Conservation (phyloP, 768 basidiomycete species). For the Lentinula sp. region DNA sequence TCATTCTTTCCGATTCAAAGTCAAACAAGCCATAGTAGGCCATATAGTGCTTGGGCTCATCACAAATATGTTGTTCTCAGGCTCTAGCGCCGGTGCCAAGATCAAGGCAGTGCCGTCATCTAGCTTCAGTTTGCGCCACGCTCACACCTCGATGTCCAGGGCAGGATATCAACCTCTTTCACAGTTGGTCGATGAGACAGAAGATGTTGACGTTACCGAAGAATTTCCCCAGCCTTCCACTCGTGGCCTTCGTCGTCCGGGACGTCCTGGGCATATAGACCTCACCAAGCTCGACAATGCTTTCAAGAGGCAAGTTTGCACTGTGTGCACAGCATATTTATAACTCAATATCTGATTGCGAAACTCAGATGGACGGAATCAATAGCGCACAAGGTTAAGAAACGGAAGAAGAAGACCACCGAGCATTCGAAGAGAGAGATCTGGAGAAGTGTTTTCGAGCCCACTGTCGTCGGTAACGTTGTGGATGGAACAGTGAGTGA, state of each 20-base stretch:
- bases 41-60: too few species aligned
- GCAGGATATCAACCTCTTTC: constrained; percentile 41
- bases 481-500: constrained; percentile 32
- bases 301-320: constrained; percentile 59
- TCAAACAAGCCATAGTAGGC: too few species aligned
- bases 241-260: constrained; percentile 29
- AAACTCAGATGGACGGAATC: constrained; percentile 72
- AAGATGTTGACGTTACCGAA: constrained; percentile 28
- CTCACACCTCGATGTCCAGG: constrained; percentile 4
- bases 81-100: too few species aligned
- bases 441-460: constrained; percentile 78
- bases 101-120: background rate
- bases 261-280: constrained; percentile 66
- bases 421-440: constrained; percentile 66
- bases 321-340: background rate
- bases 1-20: too few species aligned
- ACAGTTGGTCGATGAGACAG: constrained; percentile 34
- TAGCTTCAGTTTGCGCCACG: background rate
- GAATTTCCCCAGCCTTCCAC: constrained; percentile 16
- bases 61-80: too few species aligned
- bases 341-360: background rate
- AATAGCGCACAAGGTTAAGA: constrained; percentile 81
- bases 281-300: constrained; percentile 74
- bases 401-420: constrained; percentile 64
- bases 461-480: constrained; percentile 33